Percentiles rank a stretch among this genome's conserved stretches.
phyloP scores from a whole-genome alignment of 192 early-diverging fungal species.

The Coemansia sp. region DNA sequence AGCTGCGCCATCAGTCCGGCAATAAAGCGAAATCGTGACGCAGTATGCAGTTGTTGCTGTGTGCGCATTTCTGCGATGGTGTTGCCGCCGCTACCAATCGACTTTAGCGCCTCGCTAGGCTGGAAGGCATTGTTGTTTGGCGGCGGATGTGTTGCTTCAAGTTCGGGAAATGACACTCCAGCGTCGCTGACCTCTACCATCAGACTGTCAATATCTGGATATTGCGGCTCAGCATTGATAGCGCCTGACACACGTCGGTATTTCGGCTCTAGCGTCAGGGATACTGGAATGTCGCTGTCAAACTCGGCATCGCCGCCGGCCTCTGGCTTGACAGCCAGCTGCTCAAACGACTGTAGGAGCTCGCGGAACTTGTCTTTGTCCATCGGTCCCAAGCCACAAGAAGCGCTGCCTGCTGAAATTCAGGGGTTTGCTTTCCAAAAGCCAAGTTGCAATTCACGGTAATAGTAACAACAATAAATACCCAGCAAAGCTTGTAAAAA shows the following conservation, averaged over 20 bases:
- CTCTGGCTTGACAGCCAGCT: constrained; percentile 50
- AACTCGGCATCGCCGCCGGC: constrained; percentile 31
- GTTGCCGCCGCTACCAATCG: constrained; percentile 7
- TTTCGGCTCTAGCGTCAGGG: constrained; percentile 9
- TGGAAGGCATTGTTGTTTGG: constrained; percentile 30
- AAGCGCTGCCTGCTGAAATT: neutral
- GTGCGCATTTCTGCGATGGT: constrained; percentile 17
- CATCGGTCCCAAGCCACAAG: constrained; percentile 17
- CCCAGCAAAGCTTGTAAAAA: no score
- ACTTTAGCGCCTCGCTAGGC: constrained; percentile 25
- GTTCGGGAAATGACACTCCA: constrained; percentile 46
- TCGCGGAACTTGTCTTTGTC: constrained; percentile 54
- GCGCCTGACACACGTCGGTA: constrained; percentile 7
- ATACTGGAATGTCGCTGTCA: constrained; percentile 17
- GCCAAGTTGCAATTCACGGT: no score
- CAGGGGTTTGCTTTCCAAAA: no score
- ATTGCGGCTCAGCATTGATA: constrained; percentile 6
- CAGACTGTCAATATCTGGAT: constrained; percentile 15
- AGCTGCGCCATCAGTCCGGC: constrained; percentile 33
- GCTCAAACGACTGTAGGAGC: constrained; percentile 50
- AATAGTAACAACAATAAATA: no score
- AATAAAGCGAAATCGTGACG: constrained; percentile 39
- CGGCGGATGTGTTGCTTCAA: constrained; percentile 34
- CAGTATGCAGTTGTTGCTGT: constrained; percentile 40
- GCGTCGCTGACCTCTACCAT: constrained; percentile 24